phyloP scores from a whole-genome alignment of 306 rosid species.

The Glycyrrhiza uralensis region DNA sequence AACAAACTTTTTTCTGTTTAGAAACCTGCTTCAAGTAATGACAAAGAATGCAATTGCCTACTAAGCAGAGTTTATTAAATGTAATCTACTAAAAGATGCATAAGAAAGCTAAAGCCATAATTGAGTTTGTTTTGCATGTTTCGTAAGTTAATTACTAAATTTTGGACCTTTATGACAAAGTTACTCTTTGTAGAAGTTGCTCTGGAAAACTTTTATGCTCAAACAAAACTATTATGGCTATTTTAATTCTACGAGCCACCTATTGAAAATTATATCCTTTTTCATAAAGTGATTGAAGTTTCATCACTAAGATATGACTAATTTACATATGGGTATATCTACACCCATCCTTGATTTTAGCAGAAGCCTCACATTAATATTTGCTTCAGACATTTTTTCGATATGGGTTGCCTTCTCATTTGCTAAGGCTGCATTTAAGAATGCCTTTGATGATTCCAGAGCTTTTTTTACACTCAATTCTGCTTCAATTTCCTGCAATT shows the following conservation, averaged over 20 bases:
- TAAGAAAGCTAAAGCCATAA: not conserved
- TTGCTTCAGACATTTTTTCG: conserved; percentile 88
- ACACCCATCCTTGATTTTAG: conserved; percentile 26
- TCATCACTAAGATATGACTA: conserved; percentile 9
- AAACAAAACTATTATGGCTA: conserved; percentile 1
- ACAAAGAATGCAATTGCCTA: conserved; percentile 17
- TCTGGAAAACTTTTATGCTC: not conserved
- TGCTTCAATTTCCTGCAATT: conserved; percentile 67
- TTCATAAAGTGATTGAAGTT: conserved; percentile 19
- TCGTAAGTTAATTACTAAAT: conserved; percentile 4
- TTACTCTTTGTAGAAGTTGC: not conserved
- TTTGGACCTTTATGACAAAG: not conserved
- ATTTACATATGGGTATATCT: conserved; percentile 20
- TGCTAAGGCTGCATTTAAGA: conserved; percentile 73
- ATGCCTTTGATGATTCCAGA: conserved; percentile 79
- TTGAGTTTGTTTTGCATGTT: not conserved
- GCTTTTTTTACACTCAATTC: conserved; percentile 49
- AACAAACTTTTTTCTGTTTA: conserved; percentile 8
- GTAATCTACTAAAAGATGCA: conserved; percentile 1
- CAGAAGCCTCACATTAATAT: conserved; percentile 69
- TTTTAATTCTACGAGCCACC: conserved; percentile 1
- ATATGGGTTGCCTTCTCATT: conserved; percentile 88
- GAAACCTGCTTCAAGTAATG: conserved; percentile 8
- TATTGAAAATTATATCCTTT: conserved; percentile 20
- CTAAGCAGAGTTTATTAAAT: conserved; percentile 4